Base-by-base conservation (phyloP, 192 early-diverging fungal species). In the Umbelopsis vinacea region DNA sequence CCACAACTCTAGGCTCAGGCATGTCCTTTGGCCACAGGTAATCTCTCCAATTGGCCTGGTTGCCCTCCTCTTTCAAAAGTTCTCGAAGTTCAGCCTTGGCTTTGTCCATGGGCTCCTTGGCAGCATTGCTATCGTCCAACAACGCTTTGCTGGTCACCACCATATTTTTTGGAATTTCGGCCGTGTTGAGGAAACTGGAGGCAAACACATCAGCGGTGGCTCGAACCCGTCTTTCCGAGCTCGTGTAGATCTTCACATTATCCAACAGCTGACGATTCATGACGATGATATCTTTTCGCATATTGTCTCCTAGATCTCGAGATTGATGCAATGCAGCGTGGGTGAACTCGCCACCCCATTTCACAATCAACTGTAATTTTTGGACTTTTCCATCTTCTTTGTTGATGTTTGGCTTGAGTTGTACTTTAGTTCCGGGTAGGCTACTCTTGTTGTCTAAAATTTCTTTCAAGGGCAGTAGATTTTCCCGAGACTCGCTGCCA, bases 311-410 rank as follows among this genome's bases (percentile, higher is more conserved):
- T 67, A 99, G 79, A 72, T 99, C 97, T 73, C 89, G 88, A 7
- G 92, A 91, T 79, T 99, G 97, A 72, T 94, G 90, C 6, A 81
- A 82, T 7, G 95, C 97, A 4, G 94, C 94, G 76, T 99, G 97
- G 11, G 97, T 99, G 75, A 96, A 97, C 81, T 92, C 92, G 55
- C 93, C 97, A 57, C 96, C 96, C 97, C 97, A 98, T 77, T 98
- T 98, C 38, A 97, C 92, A 81, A 97, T 92, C 38, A 99, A 78
- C 83, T 96, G 94, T 17, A 96, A 84, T 63, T 95, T 91, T 40
- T 87, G 81, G 0, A 94, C 76, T 23, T 71, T 70, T 2, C 81
- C 81, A 3, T 73, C 77, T 50, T 72, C 72, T 68, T 94, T 94
- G 67, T 76, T 85, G 72, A 86, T 91, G 11, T 81, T 82, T 0